Conservation (phyloP, 1,139 yeast genomes). For the Pichia sorboxylosa region DNA sequence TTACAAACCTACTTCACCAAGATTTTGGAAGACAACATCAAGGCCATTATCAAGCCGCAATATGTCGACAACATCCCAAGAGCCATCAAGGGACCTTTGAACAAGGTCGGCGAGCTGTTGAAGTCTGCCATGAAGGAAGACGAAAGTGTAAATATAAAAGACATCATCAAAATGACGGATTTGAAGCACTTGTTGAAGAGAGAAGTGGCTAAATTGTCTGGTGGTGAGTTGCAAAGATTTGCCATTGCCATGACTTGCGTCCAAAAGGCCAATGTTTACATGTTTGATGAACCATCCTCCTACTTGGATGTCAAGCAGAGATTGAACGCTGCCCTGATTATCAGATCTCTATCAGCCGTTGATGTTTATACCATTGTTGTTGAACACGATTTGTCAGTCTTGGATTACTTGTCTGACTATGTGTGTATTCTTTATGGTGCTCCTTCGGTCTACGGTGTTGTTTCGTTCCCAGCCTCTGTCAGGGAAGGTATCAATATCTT, state of each 20-base stretch:
- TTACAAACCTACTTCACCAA: slow-evolving; percentile 92
- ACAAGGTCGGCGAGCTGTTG: slow-evolving; percentile 76
- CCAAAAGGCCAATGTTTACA: slow-evolving; percentile 88
- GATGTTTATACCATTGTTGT: slow-evolving; percentile 85
- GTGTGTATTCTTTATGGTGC: slow-evolving; percentile 95
- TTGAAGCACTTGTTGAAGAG: slow-evolving; percentile 63
- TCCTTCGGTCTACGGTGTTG: slow-evolving; percentile 97
- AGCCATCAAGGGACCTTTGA: slow-evolving; percentile 85
- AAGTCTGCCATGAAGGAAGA: slow-evolving; percentile 59
- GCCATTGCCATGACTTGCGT: slow-evolving; percentile 97
- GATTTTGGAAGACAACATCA: slow-evolving; percentile 83
- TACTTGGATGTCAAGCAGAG: slow-evolving; percentile 97
- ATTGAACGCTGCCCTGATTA: slow-evolving; percentile 90
- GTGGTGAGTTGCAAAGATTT: slow-evolving; percentile 98
- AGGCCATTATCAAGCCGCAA: slow-evolving; percentile 94
- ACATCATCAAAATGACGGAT: slow-evolving; percentile 59
- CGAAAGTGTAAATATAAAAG: slow-evolving; percentile 44
- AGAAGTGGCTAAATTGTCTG: slow-evolving; percentile 81
- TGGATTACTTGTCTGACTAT: slow-evolving; percentile 91
- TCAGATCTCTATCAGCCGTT: slow-evolving; percentile 69
- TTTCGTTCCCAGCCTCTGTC: slow-evolving; percentile 87
- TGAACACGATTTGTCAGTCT: slow-evolving; percentile 94
- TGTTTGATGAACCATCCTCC: slow-evolving; percentile 99
- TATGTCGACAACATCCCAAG: slow-evolving; percentile 95
- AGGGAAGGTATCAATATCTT: slow-evolving; percentile 98